Percentiles rank a stretch among this genome's conserved stretches.
phyloP scores from a whole-genome alignment of 1,139 yeast genomes.

The Lodderomyces oxycetoniae region DNA sequence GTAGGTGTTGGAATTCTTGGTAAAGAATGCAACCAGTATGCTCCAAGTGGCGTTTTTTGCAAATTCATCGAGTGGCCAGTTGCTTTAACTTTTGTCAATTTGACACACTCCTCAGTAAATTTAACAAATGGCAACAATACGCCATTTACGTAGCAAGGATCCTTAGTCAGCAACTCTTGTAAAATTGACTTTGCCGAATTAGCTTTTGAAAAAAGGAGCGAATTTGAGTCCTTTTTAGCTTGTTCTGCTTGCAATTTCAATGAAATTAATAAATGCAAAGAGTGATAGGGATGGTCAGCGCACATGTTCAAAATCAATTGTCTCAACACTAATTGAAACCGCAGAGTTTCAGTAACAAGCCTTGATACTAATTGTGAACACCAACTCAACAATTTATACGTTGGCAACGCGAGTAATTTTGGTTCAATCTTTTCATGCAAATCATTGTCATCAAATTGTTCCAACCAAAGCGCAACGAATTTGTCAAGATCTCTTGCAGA shows the following conservation, averaged over 20 bases:
- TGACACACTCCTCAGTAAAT: slow-evolving; percentile 49
- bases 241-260: slow-evolving; percentile 42
- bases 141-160: slow-evolving; percentile 5
- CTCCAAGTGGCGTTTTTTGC: slow-evolving; percentile 33
- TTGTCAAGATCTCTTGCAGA: slow-evolving; percentile 65
- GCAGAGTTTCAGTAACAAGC: slow-evolving; percentile 42
- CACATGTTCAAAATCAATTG: slow-evolving; percentile 49
- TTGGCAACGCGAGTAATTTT: slow-evolving; percentile 43
- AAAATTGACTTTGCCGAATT: slow-evolving; percentile 49
- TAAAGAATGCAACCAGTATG: slow-evolving; percentile 52
- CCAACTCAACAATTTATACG: slow-evolving; percentile 70
- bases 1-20: slow-evolving; percentile 73
- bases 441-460: slow-evolving; percentile 42
- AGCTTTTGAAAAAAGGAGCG: slow-evolving; percentile 43
- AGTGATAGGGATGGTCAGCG: slow-evolving; percentile 69
- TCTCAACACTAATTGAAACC: slow-evolving; percentile 55
- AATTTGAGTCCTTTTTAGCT: slow-evolving; percentile 25
- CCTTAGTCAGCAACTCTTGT: slow-evolving; percentile 17
- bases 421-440: slow-evolving; percentile 33
- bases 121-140: slow-evolving; percentile 37
- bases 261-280: slow-evolving; percentile 64
- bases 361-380: slow-evolving; percentile 78
- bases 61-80: slow-evolving; percentile 31
- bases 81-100: slow-evolving; percentile 47
- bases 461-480: slow-evolving; percentile 85